Base-by-base conservation (phyloP, 2,329 filamentous ascomycete species). In the Nigrospora sphaerica region DNA sequence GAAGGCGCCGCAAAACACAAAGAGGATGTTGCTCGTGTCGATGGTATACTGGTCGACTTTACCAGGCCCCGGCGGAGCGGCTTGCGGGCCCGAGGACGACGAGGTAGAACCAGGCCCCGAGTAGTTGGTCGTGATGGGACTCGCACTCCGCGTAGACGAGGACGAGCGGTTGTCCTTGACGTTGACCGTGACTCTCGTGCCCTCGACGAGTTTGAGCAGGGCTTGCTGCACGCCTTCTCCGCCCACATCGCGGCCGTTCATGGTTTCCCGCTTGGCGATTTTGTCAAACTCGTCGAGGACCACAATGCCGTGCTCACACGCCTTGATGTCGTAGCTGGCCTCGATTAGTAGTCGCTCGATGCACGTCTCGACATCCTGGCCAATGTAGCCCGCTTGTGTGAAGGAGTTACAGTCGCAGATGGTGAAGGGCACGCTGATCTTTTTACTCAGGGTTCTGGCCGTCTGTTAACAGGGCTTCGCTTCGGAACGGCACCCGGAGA, bases 231-330 rank as follows among this genome's bases (percentile, higher is more conserved):
- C 93, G 45, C 93, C 93, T 70, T 97, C 93, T 18, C 93, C 93
- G 16, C 91, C 88, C 3, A 98, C 93, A 60, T 98, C 93, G 56
- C 95, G 87, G 17, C 91, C 92, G 49, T 95, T 90, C 50, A 81
- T 82, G 14, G 91, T 86, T 62, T 93, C 92, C 23, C 88, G 83
- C 34, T 87, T 88, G 2, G 93, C 91, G 48, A 97, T 91, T 69
- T 98, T 98, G 72, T 98, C 93, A 46, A 98, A 89, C 68, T 98
- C 93, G 57, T 98, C 93, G 17, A 98, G 74, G 46, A 95, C 93
- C 40, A 98, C 89, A 46, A 98, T 97, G 6, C 93, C 93, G 45
- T 88, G 81, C 62, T 98, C 92, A 9, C 90, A 85, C 46, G 85
- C 82, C 48, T 83, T 81, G 28, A 93, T 80, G 55, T 95, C 87